Percentiles rank a stretch among this genome's conserved stretches.
Evolutionary conservation across 768 basidiomycete species (phyloP).

Genomic region (Fistulinella prunicolor): DNA sequence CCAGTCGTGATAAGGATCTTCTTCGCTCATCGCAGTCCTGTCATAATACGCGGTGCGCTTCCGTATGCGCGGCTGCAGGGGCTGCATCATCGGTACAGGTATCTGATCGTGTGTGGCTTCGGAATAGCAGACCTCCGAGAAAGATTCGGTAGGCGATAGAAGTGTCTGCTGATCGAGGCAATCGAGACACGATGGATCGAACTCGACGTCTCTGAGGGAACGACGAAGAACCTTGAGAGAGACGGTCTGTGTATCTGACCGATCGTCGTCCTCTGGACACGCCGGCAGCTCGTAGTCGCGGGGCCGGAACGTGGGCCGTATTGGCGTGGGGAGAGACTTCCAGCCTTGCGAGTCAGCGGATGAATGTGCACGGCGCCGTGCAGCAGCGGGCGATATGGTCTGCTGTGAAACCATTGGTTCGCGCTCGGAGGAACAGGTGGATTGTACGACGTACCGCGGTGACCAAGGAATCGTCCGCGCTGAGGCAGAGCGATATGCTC

Average conservation of each 20-base stretch:
- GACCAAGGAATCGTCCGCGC: slow-evolving; percentile 28
- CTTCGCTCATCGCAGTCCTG: slow-evolving; percentile 34
- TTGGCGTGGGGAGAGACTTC: slow-evolving; percentile 32
- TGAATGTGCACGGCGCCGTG: slow-evolving; percentile 32
- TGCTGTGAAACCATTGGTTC: slow-evolving; percentile 15
- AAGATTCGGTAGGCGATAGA: slow-evolving; percentile 38
- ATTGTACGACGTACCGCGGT: slow-evolving; percentile 13
- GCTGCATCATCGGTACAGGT: slow-evolving; percentile 28
- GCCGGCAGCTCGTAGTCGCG: slow-evolving; percentile 32
- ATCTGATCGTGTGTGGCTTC: slow-evolving; percentile 36
- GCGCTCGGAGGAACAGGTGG: not conserved
- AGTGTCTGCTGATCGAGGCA: slow-evolving; percentile 43
- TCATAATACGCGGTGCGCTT: slow-evolving; percentile 27
- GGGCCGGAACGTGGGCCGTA: slow-evolving; percentile 33
- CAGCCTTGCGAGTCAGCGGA: slow-evolving; percentile 34
- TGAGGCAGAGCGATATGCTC: slow-evolving; percentile 24
- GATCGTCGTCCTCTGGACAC: slow-evolving; percentile 28
- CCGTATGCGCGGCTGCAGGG: slow-evolving; percentile 33
- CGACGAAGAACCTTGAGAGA: slow-evolving; percentile 33
- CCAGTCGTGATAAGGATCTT: slow-evolving; percentile 35
- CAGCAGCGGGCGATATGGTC: slow-evolving; percentile 3
- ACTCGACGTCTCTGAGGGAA: slow-evolving; percentile 35
- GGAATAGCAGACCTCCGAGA: slow-evolving; percentile 42
- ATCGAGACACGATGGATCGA: slow-evolving; percentile 41
- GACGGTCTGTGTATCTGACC: slow-evolving; percentile 26